Evolutionary conservation across 1,284 basidiomycete species (phyloP), one percentile per base, ranked within the genome.

Genomic region (Trichosporon coremiiforme): DNA sequence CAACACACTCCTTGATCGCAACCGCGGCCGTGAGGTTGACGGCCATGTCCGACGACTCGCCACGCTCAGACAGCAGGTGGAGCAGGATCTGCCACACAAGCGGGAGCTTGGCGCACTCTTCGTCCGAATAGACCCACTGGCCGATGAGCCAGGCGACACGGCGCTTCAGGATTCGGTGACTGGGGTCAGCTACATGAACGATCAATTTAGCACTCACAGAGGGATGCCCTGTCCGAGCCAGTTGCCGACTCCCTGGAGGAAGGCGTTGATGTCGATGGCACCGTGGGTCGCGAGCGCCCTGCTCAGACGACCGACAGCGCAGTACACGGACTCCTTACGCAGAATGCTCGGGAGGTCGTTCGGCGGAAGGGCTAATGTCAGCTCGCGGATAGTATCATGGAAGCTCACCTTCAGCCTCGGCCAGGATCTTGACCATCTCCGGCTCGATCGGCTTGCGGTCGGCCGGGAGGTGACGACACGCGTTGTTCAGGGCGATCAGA

Each of bases 91-190:
- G 88, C 93, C 93, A 96, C 10, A 93, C 85, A 65, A 87, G 84
- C 2, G 87, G 76, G 5, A 90, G 88, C 72, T 89, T 89, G 2
- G 90, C 84, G 71, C 88, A 89, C 71, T 88, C 86, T 67, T 92
- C 90, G 4, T 84, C 82, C 0, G 81, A 79, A 3, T 87, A 85
- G 29, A 92, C 87, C 89, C 91, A 93, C 85, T 90, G 91, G 13
- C 93, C 93, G 57, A 96, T 87, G 6, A 95, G 83, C 93, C 93
- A 95, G 0, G 93, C 93, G 71, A 95, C 91, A 55, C 94, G 88
- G 22, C 93, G 88, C 82, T 95, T 94, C 71, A 95, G 87, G 64
- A 95, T 91, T 0, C 92, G 91, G 77, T 91, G 93, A 68, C 92
- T 94, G 72, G 13, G 36, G 65, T 76, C 25, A 25, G 25, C 25